phyloP scores from a whole-genome alignment of 1,284 basidiomycete species.

The Vanrija sp. region DNA sequence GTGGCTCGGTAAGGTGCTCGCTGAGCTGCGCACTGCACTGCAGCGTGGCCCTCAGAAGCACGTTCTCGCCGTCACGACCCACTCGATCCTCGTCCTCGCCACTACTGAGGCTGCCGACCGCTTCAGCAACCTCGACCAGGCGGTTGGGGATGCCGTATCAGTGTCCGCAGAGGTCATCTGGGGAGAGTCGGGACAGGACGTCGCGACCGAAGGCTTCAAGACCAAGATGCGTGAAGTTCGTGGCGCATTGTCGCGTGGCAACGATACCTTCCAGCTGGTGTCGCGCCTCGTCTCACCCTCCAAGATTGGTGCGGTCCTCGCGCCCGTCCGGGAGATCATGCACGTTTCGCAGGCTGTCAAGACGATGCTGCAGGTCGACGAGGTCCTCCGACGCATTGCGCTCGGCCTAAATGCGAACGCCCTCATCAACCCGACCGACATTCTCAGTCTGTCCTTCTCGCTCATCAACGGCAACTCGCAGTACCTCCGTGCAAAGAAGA shows the following conservation, averaged over 20 bases:
- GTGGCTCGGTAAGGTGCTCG: constrained; percentile 69
- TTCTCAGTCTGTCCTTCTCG: constrained; percentile 81
- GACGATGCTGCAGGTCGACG: constrained; percentile 81
- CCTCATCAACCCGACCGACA: constrained; percentile 64
- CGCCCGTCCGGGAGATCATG: constrained; percentile 80
- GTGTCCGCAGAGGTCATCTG: constrained; percentile 91
- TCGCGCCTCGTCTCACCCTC: constrained; percentile 69
- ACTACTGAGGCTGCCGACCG: constrained; percentile 57
- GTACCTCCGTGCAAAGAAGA: constrained; percentile 55
- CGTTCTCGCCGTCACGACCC: constrained; percentile 78
- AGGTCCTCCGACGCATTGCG: constrained; percentile 77
- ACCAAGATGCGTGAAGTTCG: constrained; percentile 90
- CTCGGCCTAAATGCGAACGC: constrained; percentile 80
- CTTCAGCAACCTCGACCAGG: constrained; percentile 69
- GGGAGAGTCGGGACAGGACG: constrained; percentile 87
- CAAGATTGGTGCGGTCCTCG: constrained; percentile 71
- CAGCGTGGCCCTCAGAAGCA: constrained; percentile 91
- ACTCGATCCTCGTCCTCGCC: constrained; percentile 75
- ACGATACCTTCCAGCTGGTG: constrained; percentile 80
- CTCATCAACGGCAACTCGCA: constrained; percentile 85
- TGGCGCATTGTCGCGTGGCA: constrained; percentile 68
- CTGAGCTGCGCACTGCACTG: constrained; percentile 77
- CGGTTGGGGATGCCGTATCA: constrained; percentile 71
- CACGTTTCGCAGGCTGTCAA: constrained; percentile 77
- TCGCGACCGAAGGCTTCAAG: constrained; percentile 83